phyloP scores from a whole-genome alignment of 176 grass and related monocot genomes.

The Musa beccarii region DNA sequence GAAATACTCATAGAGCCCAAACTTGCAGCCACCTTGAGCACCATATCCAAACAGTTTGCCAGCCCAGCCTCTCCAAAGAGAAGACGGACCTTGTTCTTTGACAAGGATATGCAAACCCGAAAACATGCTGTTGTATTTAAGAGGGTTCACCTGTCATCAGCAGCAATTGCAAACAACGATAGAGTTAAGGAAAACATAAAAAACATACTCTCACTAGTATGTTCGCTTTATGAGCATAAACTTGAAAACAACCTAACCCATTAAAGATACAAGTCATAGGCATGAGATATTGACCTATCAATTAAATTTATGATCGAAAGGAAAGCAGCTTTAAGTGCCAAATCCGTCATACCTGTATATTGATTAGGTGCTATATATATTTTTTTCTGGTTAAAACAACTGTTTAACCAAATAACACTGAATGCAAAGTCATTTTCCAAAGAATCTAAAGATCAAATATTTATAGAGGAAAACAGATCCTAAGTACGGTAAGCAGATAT shows the following conservation, averaged over 20 bases:
- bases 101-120: conserved; percentile 60
- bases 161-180: not conserved
- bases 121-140: conserved; percentile 80
- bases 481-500: no score
- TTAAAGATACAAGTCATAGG: no score
- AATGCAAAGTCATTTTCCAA: no score
- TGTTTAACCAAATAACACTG: no score
- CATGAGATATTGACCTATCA: no score
- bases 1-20: conserved; percentile 95
- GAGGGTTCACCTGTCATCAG: conserved; percentile 61
- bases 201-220: not conserved
- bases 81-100: conserved; percentile 72
- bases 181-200: not conserved
- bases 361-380: no score
- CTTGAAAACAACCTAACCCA: not conserved
- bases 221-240: not conserved
- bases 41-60: conserved; percentile 87
- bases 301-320: no score
- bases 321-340: no score
- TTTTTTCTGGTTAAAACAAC: no score
- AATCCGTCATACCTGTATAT: no score
- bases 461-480: no score
- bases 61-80: conserved; percentile 86
- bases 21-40: conserved; percentile 78
- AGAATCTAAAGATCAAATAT: no score